Evolutionary conservation across 371 early-diverging fungal species (phyloP), one percentile per base, ranked within the genome.

Genomic region (Syncephalastrum contaminatum): DNA sequence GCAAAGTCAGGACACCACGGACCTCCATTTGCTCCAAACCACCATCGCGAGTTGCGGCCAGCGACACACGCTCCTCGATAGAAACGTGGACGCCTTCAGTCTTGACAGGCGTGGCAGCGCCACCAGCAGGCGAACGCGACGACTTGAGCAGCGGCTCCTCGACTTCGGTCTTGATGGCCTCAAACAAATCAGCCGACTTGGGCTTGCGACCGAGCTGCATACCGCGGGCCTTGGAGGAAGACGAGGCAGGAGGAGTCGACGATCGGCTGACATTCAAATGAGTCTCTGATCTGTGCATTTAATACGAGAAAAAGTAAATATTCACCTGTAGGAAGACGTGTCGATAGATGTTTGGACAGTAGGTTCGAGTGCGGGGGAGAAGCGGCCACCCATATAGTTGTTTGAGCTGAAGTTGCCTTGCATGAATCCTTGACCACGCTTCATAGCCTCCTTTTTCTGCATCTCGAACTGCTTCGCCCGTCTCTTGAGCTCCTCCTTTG

Each of bases 161-260:
- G 4, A 85, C 91, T 51, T 93, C 93, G 14, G 85, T 80, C 59
- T 88, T 89, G 70, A 95, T 83, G n/a, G 87, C 88, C 50, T 91
- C 93, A 60, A 92, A 80, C n/a, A 91, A 62, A 63, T 88, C 88
- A 13, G 82, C 81, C 43, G 86, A 82, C 65, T 89, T 91, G 21
- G 86, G 82, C 66, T 96, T 96, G 49, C 88, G 85, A 25, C 97
- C 96, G 14, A 97, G 80, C 71, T 93, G 88, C 97, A 97, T 95
- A 48, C 97, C 97, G 52, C 86, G 84, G 16, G 87, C 87, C 66
- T 79, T 83, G 48, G 90, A 77, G 10, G 74, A 58, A 21, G 79
- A 64, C 48, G 74, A 58, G 48, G 74, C 62, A 30, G 69, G 58
- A 13, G 66, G 56, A 16, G 65, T 55, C 0, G 63, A 64, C 16